These are phyloP conservation scores for Fraxinus quadrangulata DNA, from an alignment of 257 asterid species.

Conservation along the genomic window DNA sequence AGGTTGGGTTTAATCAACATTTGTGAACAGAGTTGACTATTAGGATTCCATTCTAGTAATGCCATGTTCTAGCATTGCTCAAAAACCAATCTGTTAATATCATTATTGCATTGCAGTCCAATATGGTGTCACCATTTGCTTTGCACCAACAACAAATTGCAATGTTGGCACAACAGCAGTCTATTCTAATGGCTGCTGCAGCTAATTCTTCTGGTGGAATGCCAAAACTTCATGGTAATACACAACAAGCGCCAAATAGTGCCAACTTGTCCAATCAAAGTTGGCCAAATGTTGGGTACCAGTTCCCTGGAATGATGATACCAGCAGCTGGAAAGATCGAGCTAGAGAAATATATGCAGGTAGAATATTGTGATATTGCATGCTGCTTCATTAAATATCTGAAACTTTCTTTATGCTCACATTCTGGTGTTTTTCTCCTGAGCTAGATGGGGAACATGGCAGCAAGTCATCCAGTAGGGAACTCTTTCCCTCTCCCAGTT, in stretches of 20 bases:
- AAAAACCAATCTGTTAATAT: background rate
- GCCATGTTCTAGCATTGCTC: background rate
- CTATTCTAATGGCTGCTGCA: conserved; percentile 54
- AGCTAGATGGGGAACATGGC: conserved; percentile 70
- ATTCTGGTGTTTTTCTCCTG: conserved; percentile 21
- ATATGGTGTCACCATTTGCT: conserved; percentile 64
- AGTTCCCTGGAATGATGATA: conserved; percentile 68
- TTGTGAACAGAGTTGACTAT: background rate
- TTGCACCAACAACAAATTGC: conserved; percentile 57
- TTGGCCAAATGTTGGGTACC: conserved; percentile 73
- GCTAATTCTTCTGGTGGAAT: conserved; percentile 55
- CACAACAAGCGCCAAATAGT: conserved; percentile 56
- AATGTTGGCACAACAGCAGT: conserved; percentile 57
- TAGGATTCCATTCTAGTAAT: background rate
- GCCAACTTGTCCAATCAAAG: conserved; percentile 56
- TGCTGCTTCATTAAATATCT: conserved; percentile 19
- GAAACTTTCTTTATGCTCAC: conserved; percentile 19
- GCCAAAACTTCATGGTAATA: conserved; percentile 48
- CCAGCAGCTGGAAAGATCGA: conserved; percentile 61
- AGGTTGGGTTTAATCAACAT: conserved; percentile 13
- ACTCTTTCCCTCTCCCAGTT: conserved; percentile 48
- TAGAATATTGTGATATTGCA: conserved; percentile 27
- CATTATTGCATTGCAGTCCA: conserved; percentile 48
- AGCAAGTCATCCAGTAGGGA: conserved; percentile 51
- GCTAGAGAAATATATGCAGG: conserved; percentile 70